Evolutionary conservation across 192 early-diverging fungal species (phyloP).

Genomic region (Coemansia sp.): DNA sequence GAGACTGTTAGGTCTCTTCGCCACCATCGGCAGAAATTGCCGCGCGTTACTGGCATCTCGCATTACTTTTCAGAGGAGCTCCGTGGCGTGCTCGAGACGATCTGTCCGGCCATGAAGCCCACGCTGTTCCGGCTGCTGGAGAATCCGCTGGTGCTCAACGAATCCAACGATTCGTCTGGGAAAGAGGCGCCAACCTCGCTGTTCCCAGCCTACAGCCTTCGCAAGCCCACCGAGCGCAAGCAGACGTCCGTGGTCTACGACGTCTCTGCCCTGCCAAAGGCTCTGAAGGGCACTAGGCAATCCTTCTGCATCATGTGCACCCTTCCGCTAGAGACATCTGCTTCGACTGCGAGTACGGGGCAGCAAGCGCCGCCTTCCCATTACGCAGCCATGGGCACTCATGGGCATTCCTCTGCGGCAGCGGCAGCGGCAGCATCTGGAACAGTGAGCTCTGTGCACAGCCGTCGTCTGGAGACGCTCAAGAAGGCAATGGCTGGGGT

Average conservation of each 20-base stretch:
- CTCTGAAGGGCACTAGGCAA: constrained; percentile 48
- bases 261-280: constrained; percentile 40
- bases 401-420: background rate
- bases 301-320: constrained; percentile 55
- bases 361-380: background rate
- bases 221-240: constrained; percentile 13
- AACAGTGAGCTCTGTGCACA: constrained; percentile 6
- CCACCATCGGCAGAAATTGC: constrained; percentile 41
- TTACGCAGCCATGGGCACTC: background rate
- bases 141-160: constrained; percentile 45
- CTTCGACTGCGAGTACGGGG: background rate
- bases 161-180: constrained; percentile 5
- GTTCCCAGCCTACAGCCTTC: constrained; percentile 38
- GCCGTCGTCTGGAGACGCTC: constrained; percentile 37
- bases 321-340: constrained; percentile 20
- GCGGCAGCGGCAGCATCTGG: background rate
- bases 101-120: constrained; percentile 47
- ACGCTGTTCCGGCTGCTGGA: constrained; percentile 43
- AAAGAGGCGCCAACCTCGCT: constrained; percentile 31
- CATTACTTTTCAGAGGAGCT: constrained; percentile 53
- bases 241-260: constrained; percentile 33
- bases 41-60: constrained; percentile 48
- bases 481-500: constrained; percentile 26
- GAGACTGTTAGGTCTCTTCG: constrained; percentile 39
- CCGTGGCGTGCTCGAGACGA: constrained; percentile 42